Base-by-base conservation (phyloP, 495 filamentous ascomycete genomes). In the Hypomontagnella monticulosa region DNA sequence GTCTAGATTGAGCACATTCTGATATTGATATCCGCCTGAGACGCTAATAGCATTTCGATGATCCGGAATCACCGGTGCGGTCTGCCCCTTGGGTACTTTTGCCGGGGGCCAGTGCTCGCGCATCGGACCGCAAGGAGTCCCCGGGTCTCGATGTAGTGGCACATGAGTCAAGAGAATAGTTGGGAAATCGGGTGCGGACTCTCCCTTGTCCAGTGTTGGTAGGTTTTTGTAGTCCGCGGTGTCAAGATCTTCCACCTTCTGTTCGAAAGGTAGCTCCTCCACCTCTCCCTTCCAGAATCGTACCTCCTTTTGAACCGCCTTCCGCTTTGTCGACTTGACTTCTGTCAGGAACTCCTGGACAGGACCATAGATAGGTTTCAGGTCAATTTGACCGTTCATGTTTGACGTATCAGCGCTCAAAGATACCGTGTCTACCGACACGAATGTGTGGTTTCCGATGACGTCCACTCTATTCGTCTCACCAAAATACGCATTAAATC, bases 391-490 rank as follows among this genome's bases (percentile, higher is more conserved):
- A 69, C 73, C 61, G 12, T 77, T 79, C 63, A 79, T 71, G 4
- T 54, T 68, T 8, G 79, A 77, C 19, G 76, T 71, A n/a, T 52
- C 77, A 7, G 93, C 93, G 71, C 91, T 95, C 64, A 98, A 75
- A 9, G 92, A 97, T 4, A 96, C 88, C 0, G 88, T 87, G 67
- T 99, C 96, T 2, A 99, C 80, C 0, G 92, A 93, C 5, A 99
- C 89, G 72, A 98, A 94, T 0, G 92, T 95, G 74, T 99, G 96
- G 66, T 99, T 99, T 2, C 93, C 96, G 57, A 96, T 84, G 8
- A 97, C 82, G 71, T 97, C 91, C 12, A 98, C 85, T 12, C 91
- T 83, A 67, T 97, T 98, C 9, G 89, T 89, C 47, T 91, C 85
- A 10, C 96, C 96, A 77, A 99, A 97, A 74, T 90, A 97, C 1